phyloP scores from a whole-genome alignment of 2,329 filamentous ascomycete genomes.

The Exophiala xenobiotica region DNA sequence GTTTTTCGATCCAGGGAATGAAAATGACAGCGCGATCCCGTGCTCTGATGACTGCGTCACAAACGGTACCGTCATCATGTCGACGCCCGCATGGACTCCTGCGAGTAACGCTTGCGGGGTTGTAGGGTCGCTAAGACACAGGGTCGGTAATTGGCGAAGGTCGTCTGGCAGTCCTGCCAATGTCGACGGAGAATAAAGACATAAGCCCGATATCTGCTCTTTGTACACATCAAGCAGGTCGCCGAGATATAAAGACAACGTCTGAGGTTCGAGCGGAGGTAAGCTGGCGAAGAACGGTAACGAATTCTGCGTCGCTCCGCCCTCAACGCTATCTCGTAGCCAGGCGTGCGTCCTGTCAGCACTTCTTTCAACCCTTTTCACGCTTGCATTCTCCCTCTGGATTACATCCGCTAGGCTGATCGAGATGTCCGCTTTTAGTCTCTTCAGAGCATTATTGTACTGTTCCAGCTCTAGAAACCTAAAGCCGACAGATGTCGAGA shows the following conservation, averaged over 20 bases:
- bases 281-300: slow-evolving; percentile 64
- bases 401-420: slow-evolving; percentile 75
- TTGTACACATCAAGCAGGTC: slow-evolving; percentile 65
- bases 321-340: slow-evolving; percentile 61
- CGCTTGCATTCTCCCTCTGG: slow-evolving; percentile 57
- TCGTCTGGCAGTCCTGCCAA: slow-evolving; percentile 64
- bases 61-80: slow-evolving; percentile 77
- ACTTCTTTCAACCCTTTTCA: slow-evolving; percentile 79
- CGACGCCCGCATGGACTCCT: slow-evolving; percentile 73
- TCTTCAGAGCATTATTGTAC: slow-evolving; percentile 64
- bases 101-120: slow-evolving; percentile 76
- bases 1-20: slow-evolving; percentile 57
- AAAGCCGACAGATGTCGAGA: slow-evolving; percentile 87
- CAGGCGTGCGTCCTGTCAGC: slow-evolving; percentile 81
- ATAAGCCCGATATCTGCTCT: slow-evolving; percentile 64
- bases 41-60: slow-evolving; percentile 73
- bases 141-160: slow-evolving; percentile 64
- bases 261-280: slow-evolving; percentile 69
- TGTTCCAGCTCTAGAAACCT: slow-evolving; percentile 65
- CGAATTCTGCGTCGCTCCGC: not conserved
- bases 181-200: slow-evolving; percentile 72
- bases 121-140: slow-evolving; percentile 69
- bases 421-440: slow-evolving; percentile 75
- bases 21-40: slow-evolving; percentile 79
- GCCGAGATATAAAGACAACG: slow-evolving; percentile 78